Base-by-base conservation (phyloP, 2,329 filamentous ascomycete genomes). In the Calonectria fujianensis region DNA sequence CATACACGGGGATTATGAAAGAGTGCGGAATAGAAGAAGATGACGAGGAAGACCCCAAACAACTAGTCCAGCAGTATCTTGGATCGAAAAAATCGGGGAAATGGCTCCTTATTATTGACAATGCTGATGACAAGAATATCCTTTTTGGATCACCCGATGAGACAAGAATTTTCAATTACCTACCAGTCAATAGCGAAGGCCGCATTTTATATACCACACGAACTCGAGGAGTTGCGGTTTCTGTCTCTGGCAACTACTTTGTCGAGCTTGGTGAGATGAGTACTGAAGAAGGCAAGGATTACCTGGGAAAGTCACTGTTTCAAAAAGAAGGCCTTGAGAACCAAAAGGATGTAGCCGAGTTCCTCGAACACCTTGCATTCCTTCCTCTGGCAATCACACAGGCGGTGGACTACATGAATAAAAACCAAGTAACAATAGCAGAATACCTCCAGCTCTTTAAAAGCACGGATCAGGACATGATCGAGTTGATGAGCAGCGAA, bases 61-160 rank as follows among this genome's bases (percentile, higher is more conserved):
- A 52, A 52, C 10, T 54, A 10, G 48, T 68, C 3, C 24, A 16
- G 2, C 9, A 29, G 8, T 74, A 83, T 32, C 77, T 86, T 0
- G 78, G 73, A 50, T 83, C 80, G n/a, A n/a, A n/a, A n/a, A n/a
- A n/a, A 10, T 73, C 78, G 0, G 82, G 84, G 7, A 81, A 76
- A 48, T 88, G 85, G 86, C 77, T 88, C 54, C 75, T 88, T 0
- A 78, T 88, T 1, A 75, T 88, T 14, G 85, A 87, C 64, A 88
- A 88, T 71, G 84, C 84, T 0, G 87, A 89, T 50, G 84, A 88
- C 32, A 69, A 70, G 20, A 74, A 82, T 11, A 45, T 85, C 18
- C 67, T 83, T 48, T 39, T 67, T 16, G 27, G 9, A 11, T 29
- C 29, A 14, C 1, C 31, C 16, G 63, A 57, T 9, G 83, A 84